Base-by-base conservation (phyloP, 192 early-diverging fungal species). In the Entomortierella beljakovae region DNA sequence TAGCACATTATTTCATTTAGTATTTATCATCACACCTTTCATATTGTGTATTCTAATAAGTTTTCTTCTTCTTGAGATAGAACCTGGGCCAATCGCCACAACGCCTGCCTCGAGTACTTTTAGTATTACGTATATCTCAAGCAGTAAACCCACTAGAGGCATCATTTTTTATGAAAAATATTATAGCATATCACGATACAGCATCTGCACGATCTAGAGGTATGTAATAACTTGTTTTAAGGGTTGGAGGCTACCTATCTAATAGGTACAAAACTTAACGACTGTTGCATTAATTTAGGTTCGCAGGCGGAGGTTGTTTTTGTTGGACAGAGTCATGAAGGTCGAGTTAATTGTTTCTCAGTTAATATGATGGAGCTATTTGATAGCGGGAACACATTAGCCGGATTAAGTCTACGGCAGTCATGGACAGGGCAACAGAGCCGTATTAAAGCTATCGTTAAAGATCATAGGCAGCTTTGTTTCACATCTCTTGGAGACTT, bases 321-420 rank as follows among this genome's bases (percentile, higher is more conserved):
- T 34, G 66, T 92, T 5, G 87, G 86, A 13, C 86, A 86, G 48
- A 87, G 81, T 66, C 77, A 71, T 6, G 85, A 88, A 31, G 93
- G 92, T 2, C 84, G 87, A 2, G 62, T 94, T 26, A 87, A 87
- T 57, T 83, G 85, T 26, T 95, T 92, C 62, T 85, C 87, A 26
- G 88, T 94, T 62, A 90, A 92, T 54, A 71, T 95, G 32, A 86
- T 94, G 73, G 92, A 95, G 46, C 90, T 95, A 33, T 92, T 95
- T 67, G 90, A 90, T 28, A 84, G 73, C 18, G 81, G 81, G 1
- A 87, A 87, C 71, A 86, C 84, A 52, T 61, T 80, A 15, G 85
- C 92, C 6, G 86, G 84, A 33, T 67, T 94, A 6, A 68, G 82
- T 20, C 60, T 94, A 10, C 70, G 84, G 40, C 84, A 88, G 56